Base-by-base conservation (phyloP, 495 filamentous ascomycete species). In the Bombardia bombarda region DNA sequence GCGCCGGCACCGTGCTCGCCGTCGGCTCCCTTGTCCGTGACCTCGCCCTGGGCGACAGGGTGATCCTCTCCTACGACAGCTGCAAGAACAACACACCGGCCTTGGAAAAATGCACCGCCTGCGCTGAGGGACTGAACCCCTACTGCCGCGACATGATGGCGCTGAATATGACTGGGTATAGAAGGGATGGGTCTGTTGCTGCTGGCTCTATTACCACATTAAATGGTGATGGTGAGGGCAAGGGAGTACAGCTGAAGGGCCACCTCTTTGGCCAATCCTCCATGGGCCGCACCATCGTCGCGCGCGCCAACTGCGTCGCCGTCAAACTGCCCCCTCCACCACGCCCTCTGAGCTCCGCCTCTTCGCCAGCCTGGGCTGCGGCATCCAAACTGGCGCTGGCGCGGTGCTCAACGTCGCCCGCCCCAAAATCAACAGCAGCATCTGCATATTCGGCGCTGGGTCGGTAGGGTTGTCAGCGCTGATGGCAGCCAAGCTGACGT, bases 261-360 rank as follows among this genome's bases (percentile, higher is more conserved):
- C 42, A 50, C 23, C 45, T 50, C 38, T 50, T 50, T 23, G 47
- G 47, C 10, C 41, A 45, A 42, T 40, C 36, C 31, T 36, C 30
- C n/a, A 45, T 50, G 41, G 47, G 41, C 2, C 13, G 36, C 10
- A 2, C 21, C 13, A 41, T 50, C 16, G 36, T 50, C 6, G 47
- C 42, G 7, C 19, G 47, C n/a, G 47, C 47, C n/a, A 38, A 14
- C 7, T 45, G 41, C 16, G 35, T 28, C 13, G 38, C 41, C 2
- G 47, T 50, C 1, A 40, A 37, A 22, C 17, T 50, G 17, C 22
- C 35, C 0, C 12, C 5, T 21, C 30, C 5, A 41, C 41, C n/a
- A 35, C 41, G 18, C 21, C 19, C 4, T 30, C 36, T 16, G 41
- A 50, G 41, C 20, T 50, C 30, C 10, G 23, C 28, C 4, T 45